These are phyloP conservation scores for Gossypioides kirkii DNA, from an alignment of 345 rosid species.

Conservation along the genomic window DNA sequence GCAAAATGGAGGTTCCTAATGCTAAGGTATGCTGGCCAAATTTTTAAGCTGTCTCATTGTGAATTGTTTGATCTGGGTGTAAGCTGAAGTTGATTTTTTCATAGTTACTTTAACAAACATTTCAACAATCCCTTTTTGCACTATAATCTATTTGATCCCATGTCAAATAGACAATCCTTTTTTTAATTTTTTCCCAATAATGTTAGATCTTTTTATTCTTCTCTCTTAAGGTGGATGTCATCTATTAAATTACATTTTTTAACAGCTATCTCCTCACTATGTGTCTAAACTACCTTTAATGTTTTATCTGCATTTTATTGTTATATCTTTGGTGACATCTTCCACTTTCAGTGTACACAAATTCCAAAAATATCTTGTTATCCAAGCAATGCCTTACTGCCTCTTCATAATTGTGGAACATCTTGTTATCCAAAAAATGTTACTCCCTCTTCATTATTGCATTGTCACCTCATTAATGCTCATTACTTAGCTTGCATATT, in stretches of 20 bases:
- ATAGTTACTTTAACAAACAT: background rate
- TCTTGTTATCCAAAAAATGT: background rate
- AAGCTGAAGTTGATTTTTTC: background rate
- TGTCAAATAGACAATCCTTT: background rate
- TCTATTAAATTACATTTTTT: background rate
- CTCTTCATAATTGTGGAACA: background rate
- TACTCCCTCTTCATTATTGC: background rate
- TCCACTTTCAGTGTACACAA: background rate
- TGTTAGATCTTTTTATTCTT: background rate
- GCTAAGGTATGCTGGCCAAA: slow-evolving; percentile 48
- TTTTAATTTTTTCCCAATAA: background rate
- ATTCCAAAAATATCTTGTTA: background rate
- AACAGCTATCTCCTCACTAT: background rate
- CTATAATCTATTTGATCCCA: background rate
- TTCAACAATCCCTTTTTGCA: background rate
- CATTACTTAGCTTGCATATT: background rate
- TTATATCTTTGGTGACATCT: background rate
- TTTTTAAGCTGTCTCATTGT: background rate
- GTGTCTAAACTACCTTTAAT: background rate
- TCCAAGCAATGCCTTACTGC: background rate
- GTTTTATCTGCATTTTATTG: background rate
- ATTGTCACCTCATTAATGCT: background rate
- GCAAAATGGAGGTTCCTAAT: slow-evolving; percentile 76
- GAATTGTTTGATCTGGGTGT: background rate
- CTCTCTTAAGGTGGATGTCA: background rate